phyloP scores from a whole-genome alignment of 371 early-diverging fungal genomes.

The Circinella umbellata region DNA sequence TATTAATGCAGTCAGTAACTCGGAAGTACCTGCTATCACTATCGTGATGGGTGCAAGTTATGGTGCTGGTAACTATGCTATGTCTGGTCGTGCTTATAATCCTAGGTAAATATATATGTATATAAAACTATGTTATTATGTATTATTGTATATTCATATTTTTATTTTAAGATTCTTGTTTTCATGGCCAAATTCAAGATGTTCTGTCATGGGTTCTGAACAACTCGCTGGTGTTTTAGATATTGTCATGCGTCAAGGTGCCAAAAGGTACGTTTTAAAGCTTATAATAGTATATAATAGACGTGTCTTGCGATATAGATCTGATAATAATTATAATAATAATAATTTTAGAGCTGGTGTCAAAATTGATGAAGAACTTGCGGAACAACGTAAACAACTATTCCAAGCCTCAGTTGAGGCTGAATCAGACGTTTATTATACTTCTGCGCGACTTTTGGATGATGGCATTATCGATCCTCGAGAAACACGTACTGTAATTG shows the following conservation, averaged over 20 bases:
- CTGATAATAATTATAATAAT: no score
- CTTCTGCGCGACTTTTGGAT: slow-evolving; percentile 69
- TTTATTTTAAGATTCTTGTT: slow-evolving; percentile 64
- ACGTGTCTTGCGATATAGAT: no score
- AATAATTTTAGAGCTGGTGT: slow-evolving; percentile 47
- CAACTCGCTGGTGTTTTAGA: slow-evolving; percentile 77
- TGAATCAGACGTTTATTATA: slow-evolving; percentile 77
- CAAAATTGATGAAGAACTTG: slow-evolving; percentile 65
- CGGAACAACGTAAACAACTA: slow-evolving; percentile 57
- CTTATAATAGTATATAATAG: no score
- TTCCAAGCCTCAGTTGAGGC: slow-evolving; percentile 70
- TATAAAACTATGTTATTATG: no score
- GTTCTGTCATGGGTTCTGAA: slow-evolving; percentile 82
- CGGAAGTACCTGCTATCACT: slow-evolving; percentile 74
- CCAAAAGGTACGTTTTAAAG: slow-evolving; percentile 50
- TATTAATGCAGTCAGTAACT: slow-evolving; percentile 80
- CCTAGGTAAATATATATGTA: slow-evolving; percentile 48
- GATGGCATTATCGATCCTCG: slow-evolving; percentile 76
- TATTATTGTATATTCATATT: background rate
- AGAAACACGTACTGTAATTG: slow-evolving; percentile 67
- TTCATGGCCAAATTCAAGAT: slow-evolving; percentile 79
- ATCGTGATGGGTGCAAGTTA: slow-evolving; percentile 80
- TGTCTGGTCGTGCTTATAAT: slow-evolving; percentile 78
- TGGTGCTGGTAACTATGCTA: slow-evolving; percentile 86
- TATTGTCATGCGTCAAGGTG: slow-evolving; percentile 72